A percentile compares a stretch with the other conserved stretches of the same genome.
Evolutionary conservation across 2,329 filamentous ascomycete genomes (phyloP).

Genomic region (Orbilia quercus): DNA sequence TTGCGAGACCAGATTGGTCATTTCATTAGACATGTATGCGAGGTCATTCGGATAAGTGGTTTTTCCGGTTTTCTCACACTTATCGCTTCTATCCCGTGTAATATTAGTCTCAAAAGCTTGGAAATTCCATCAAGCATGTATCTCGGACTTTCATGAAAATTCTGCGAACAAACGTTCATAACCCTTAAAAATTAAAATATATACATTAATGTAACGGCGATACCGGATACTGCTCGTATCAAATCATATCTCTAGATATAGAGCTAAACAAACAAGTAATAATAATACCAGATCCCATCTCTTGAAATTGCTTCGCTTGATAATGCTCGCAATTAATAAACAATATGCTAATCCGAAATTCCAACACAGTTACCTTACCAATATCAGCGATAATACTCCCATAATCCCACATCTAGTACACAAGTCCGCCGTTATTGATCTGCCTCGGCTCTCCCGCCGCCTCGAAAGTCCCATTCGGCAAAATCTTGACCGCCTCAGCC

Average conservation of each 20-base stretch:
- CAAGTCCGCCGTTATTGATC: slow-evolving; percentile 75
- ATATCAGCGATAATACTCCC: slow-evolving; percentile 3
- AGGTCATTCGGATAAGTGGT: slow-evolving; percentile 15
- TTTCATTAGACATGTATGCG: slow-evolving; percentile 1
- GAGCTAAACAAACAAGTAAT: too few species aligned
- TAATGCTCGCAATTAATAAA: neutral
- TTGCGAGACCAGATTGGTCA: too few species aligned
- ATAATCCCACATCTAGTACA: slow-evolving; percentile 62
- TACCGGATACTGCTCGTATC: neutral
- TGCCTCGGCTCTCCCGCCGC: slow-evolving; percentile 81
- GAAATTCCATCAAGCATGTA: too few species aligned
- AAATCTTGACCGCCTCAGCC: slow-evolving; percentile 73
- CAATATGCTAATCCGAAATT: slow-evolving; percentile 8
- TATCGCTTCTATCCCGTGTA: neutral
- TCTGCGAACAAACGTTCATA: too few species aligned
- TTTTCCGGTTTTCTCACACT: slow-evolving; percentile 9
- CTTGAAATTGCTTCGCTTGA: slow-evolving; percentile 2
- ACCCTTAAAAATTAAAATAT: neutral
- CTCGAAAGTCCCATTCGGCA: slow-evolving; percentile 77
- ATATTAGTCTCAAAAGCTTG: neutral
- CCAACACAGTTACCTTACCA: slow-evolving; percentile 2
- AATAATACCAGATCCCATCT: neutral
- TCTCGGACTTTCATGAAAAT: too few species aligned
- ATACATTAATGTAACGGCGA: neutral
- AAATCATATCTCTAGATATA: too few species aligned